phyloP scores from a whole-genome alignment of 345 rosid genomes.

The Acer negundo region DNA sequence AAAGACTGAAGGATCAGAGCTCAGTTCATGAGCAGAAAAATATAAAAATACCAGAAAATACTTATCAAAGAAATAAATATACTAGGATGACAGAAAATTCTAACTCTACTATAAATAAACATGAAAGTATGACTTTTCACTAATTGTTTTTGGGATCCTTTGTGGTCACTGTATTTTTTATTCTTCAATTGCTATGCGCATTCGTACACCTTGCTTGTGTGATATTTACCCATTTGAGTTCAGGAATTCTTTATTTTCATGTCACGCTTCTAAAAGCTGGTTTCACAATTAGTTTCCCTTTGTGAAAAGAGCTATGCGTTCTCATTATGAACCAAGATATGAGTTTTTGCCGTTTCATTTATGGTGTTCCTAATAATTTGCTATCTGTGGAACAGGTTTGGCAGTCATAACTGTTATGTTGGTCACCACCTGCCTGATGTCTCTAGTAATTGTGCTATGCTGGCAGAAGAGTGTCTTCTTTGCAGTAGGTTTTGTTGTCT shows the following conservation, averaged over 20 bases:
- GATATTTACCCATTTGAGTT: not conserved
- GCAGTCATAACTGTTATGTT: constrained; percentile 99
- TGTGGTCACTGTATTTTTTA: too few species aligned
- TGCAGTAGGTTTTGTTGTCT: constrained; percentile 68
- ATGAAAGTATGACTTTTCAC: too few species aligned
- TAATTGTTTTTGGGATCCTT: too few species aligned
- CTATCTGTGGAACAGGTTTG: constrained; percentile 61
- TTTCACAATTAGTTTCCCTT: not conserved
- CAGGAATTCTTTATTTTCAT: not conserved
- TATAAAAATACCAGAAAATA: too few species aligned
- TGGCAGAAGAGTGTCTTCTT: constrained; percentile 80
- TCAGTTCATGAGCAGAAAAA: too few species aligned
- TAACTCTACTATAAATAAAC: too few species aligned
- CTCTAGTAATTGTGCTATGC: constrained; percentile 87
- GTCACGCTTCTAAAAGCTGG: not conserved
- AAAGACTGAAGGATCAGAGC: too few species aligned
- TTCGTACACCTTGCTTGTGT: too few species aligned
- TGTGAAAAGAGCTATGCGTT: not conserved
- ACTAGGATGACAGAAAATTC: too few species aligned
- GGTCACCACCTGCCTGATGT: constrained; percentile 96
- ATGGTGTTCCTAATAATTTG: constrained; percentile 6
- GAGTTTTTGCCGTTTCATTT: not conserved
- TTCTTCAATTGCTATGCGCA: too few species aligned
- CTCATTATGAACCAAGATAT: not conserved
- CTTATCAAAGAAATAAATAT: too few species aligned